These are phyloP conservation scores for Chlamydomonas reinhardtii DNA, from an alignment of 163 green algal species.

Conservation along the genomic window DNA sequence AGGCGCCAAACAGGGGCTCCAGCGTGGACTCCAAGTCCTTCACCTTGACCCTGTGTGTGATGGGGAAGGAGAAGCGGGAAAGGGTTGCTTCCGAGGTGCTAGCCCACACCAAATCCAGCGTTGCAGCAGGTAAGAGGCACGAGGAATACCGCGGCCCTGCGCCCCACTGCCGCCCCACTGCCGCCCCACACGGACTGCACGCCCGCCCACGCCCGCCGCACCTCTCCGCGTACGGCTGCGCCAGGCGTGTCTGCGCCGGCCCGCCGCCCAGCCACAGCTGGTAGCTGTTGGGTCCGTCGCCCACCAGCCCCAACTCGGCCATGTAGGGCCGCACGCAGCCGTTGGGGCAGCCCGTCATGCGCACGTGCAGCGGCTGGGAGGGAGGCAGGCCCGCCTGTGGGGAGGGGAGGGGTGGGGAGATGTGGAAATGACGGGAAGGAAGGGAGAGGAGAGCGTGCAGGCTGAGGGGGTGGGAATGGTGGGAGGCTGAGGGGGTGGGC, in stretches of 20 bases:
- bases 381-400: conserved; percentile 42
- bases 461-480: too few species aligned
- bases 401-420: not conserved
- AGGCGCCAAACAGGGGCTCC: conserved; percentile 91
- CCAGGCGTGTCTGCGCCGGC: conserved; percentile 88
- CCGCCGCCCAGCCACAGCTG: conserved; percentile 96
- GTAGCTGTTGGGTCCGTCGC: conserved; percentile 98
- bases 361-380: conserved; percentile 75
- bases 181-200: not conserved
- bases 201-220: not conserved
- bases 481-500: too few species aligned
- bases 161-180: too few species aligned
- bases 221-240: conserved; percentile 78
- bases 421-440: not conserved
- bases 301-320: conserved; percentile 98
- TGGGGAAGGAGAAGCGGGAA: too few species aligned
- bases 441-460: not conserved
- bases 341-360: conserved; percentile 99
- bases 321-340: conserved; percentile 99
- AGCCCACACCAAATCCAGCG: too few species aligned
- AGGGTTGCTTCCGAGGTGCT: too few species aligned
- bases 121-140: too few species aligned
- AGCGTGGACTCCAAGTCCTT: conserved; percentile 91
- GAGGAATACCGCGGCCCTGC: too few species aligned
- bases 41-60: conserved; percentile 65